Percentiles rank a stretch among this genome's conserved stretches.
These are phyloP conservation scores for Penicillium nordicum DNA, from an alignment of 2,329 filamentous ascomycete genomes.

Conservation along the genomic window DNA sequence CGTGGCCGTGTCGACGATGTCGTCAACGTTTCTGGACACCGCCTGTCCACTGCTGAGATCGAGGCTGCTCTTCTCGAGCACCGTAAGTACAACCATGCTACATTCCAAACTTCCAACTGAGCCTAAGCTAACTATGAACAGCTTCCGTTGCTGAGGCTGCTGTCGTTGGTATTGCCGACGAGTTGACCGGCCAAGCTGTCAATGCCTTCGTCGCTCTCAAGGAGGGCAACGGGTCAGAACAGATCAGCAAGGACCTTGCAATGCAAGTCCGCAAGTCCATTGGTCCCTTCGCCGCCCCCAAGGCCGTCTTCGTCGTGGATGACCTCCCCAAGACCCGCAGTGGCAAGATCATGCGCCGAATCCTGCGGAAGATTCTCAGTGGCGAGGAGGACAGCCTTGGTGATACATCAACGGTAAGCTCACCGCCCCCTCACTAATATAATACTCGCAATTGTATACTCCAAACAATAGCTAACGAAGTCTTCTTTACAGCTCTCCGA, in stretches of 20 bases:
- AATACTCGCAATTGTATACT: neutral
- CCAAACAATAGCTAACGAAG: slow-evolving; percentile 6
- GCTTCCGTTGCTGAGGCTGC: slow-evolving; percentile 79
- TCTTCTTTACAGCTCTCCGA: slow-evolving; percentile 67
- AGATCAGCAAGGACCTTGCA: slow-evolving; percentile 87
- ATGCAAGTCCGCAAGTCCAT: slow-evolving; percentile 96
- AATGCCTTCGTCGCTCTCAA: slow-evolving; percentile 96
- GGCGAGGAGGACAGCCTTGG: slow-evolving; percentile 96
- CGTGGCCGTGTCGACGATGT: slow-evolving; percentile 97
- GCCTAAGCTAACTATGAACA: slow-evolving; percentile 21
- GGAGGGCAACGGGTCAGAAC: slow-evolving; percentile 71
- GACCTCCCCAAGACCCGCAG: slow-evolving; percentile 96
- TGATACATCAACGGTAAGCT: slow-evolving; percentile 81
- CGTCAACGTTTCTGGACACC: slow-evolving; percentile 95
- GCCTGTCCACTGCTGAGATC: slow-evolving; percentile 94
- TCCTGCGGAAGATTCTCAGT: slow-evolving; percentile 93
- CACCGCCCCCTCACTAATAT: neutral
- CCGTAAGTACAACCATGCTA: slow-evolving; percentile 43
- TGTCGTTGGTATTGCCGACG: slow-evolving; percentile 88
- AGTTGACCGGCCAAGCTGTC: slow-evolving; percentile 94
- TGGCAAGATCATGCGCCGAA: slow-evolving; percentile 98
- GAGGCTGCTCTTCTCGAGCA: slow-evolving; percentile 96
- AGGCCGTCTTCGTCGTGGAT: slow-evolving; percentile 84
- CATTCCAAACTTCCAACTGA: neutral
- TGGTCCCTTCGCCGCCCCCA: slow-evolving; percentile 93